Evolutionary conservation across 2,329 filamentous ascomycete genomes (phyloP).

Genomic region (Aquanectria penicillioides): DNA sequence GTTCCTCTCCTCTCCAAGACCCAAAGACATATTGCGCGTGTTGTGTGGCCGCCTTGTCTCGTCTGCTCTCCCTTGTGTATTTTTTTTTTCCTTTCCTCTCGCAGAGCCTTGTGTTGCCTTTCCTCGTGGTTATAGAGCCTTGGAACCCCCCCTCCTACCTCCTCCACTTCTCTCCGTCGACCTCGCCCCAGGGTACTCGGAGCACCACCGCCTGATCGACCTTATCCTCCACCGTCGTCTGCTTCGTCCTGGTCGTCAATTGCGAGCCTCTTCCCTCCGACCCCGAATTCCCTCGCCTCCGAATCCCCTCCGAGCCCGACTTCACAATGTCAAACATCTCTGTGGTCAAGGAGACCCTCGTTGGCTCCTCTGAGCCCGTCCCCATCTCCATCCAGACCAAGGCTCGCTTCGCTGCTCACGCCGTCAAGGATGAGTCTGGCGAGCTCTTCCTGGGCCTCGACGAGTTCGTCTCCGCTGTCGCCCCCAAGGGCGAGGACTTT

Average conservation of each 20-base stretch:
- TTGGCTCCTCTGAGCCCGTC: conserved; percentile 68
- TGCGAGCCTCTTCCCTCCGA: conserved; percentile 23
- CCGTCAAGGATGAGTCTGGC: conserved; percentile 78
- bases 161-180: conserved; percentile 20
- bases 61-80: conserved; percentile 20
- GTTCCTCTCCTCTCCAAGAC: background rate
- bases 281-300: conserved; percentile 26
- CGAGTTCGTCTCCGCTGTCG: conserved; percentile 92
- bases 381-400: conserved; percentile 80
- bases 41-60: conserved; percentile 15
- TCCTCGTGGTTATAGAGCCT: conserved; percentile 29
- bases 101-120: conserved; percentile 21
- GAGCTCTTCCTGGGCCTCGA: conserved; percentile 84
- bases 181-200: conserved; percentile 10
- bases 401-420: conserved; percentile 79
- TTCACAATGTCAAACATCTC: conserved; percentile 52
- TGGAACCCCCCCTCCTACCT: conserved; percentile 7
- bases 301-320: conserved; percentile 28
- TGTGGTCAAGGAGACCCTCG: conserved; percentile 79
- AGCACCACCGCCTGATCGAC: conserved; percentile 26
- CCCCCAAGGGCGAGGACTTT: conserved; percentile 88
- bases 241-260: conserved; percentile 28
- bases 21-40: background rate
- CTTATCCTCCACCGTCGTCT: background rate
- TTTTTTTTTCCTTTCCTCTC: conserved; percentile 18